Evolutionary conservation across 1,284 basidiomycete genomes (phyloP), one percentile per base, ranked within the genome.

Genomic region (Trametes sp.): DNA sequence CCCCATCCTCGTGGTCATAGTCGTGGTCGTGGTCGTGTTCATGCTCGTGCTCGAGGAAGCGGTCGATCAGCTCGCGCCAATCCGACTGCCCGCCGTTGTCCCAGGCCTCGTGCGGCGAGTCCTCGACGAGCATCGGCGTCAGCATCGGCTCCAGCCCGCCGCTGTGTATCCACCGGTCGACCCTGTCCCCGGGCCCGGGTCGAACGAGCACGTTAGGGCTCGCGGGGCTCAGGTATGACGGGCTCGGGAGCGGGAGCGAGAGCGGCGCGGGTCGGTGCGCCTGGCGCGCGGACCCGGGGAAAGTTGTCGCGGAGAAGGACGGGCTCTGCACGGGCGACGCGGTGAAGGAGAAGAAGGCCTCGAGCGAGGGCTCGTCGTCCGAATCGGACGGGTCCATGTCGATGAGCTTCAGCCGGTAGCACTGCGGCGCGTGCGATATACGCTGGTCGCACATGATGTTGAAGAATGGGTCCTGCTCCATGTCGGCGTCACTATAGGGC

Each of bases 271-370:
- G 61, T 5, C 54, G 57, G 23, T 62, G 49, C 14, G 31, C n/a
- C 19, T 57, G 61, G 19, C 53, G 57, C 26, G 51, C n/a, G 8
- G 14, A 11, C 31, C 31, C 16, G 31, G 44, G 42, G 62, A 68
- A 65, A 8, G 64, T 31, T 14, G 67, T 61, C 2, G 56, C 33
- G 16, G 60, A 23, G 56, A 58, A 66, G 21, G 62, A 62, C 26
- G 68, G 63, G 31, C 72, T 72, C 16, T 75, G 73, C 29, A 74
- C 73, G 31, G 78, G 74, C n/a, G 77, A 72, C 42, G 72, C 74
- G 23, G 78, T 75, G 64, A 82, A 71, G 26, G 81, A 81, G 55
- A 83, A 76, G 71, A 81, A 80, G 2, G 82, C 81, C 58, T 80
- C 78, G 44, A 66, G 59, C 26, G 41, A 46, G 58, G 54, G 72